These are phyloP conservation scores for Xylariales sp. DNA, from an alignment of 2,329 filamentous ascomycete species.

Conservation along the genomic window DNA sequence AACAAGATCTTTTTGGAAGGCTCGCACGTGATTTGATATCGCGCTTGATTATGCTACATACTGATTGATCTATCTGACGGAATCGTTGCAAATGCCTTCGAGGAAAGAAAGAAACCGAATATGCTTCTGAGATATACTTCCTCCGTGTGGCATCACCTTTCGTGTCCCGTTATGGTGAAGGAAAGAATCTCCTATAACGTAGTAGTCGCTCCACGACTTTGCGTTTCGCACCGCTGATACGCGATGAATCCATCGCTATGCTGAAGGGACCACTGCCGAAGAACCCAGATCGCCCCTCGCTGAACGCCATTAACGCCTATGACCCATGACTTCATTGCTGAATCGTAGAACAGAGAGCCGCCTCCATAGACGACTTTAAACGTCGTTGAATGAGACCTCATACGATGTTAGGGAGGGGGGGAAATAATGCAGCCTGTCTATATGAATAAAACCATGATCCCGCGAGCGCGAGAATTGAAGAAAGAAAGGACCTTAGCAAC, in stretches of 20 bases:
- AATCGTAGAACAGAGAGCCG: constrained; percentile 17
- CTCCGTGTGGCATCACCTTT: not conserved
- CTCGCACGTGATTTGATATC: constrained; percentile 12
- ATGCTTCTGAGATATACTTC: constrained; percentile 13
- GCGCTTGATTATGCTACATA: constrained; percentile 42
- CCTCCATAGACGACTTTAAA: constrained; percentile 10
- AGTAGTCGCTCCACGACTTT: not conserved
- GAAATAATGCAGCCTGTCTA: constrained; percentile 33
- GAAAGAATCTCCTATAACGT: constrained; percentile 16
- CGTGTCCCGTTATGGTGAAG: constrained; percentile 11
- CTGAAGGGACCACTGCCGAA: constrained; percentile 1
- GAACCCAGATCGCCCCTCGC: not conserved
- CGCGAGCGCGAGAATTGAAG: constrained; percentile 6
- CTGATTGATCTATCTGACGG: constrained; percentile 40
- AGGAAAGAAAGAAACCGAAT: constrained; percentile 5
- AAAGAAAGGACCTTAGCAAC: constrained; percentile 14
- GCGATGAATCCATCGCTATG: constrained; percentile 3
- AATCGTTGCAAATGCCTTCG: constrained; percentile 27
- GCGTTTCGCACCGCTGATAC: constrained; percentile 1
- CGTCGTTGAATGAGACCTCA: constrained; percentile 17
- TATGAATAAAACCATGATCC: constrained; percentile 26
- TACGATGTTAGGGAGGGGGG: constrained; percentile 8
- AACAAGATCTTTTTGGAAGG: not conserved
- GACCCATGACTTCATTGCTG: constrained; percentile 16
- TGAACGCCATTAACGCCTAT: constrained; percentile 28